Evolutionary conservation across 2,329 filamentous ascomycete species (phyloP), one percentile per base, ranked within the genome.

Genomic region (Botrytis medusae): DNA sequence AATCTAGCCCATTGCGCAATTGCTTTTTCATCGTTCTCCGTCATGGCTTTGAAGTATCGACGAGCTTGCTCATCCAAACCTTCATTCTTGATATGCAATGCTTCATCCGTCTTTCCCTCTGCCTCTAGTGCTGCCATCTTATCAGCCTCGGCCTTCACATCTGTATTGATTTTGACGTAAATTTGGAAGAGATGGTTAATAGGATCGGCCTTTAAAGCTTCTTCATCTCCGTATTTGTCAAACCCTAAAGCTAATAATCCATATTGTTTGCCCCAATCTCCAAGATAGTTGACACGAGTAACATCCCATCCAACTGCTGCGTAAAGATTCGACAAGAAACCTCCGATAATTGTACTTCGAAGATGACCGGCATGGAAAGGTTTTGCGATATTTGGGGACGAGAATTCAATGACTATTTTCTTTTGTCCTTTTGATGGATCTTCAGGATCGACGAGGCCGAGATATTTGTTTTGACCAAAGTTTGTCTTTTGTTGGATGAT

Each of bases 381-480:
- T 83, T 95, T 95, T 63, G 93, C 93, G 74, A 96, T 94, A 81
- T 96, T 96, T 69, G 93, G 93, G 12, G 92, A 94, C 12, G 91
- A 94, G 82, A 95, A 96, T 80, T 96, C 93, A 78, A 96, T 88
- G 69, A 96, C 88, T 62, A 91, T 86, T 78, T 82, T 84, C 79
- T 85, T 86, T 74, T 78, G 78, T 44, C 83, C 83, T 62, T 83
- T 81, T 20, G 81, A 86, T 12, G 89, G 86, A 79, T 93, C 87
- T 34, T 85, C 83, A 54, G 87, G 86, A 79, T 94, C 89, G 76
- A 86, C 86, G 51, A 91, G 83, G 12, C 90, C 91, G 48, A 89
- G 82, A 73, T 84, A 84, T 37, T 83, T 84, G 82, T 92, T 91
- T 81, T 86, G 87, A 75, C 93, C 93, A 79, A 88, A 97, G 34